Evolutionary conservation across 345 rosid species (phyloP), one percentile per base, ranked within the genome.

Genomic region (Linum lewisii): DNA sequence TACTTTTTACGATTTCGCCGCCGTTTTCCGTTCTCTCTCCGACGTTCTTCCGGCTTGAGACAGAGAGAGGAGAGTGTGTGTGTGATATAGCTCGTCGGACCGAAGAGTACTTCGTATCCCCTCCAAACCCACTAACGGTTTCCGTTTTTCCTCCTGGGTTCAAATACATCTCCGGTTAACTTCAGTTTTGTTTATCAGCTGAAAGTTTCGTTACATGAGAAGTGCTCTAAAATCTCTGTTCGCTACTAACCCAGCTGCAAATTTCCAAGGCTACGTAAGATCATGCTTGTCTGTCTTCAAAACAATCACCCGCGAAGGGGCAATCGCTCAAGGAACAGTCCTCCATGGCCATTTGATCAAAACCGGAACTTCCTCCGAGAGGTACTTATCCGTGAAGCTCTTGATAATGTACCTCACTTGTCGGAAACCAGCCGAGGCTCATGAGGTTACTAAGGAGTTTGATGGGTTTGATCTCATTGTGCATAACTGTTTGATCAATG

Each of bases 321-420:
- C 64, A 21, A 55, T 77, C 67, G 21, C 51, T 19, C 67, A 72
- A 54, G 89, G 80, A 36, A 60, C 61, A 14, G 68, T 50, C 38
- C 66, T 83, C 34, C 89, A 83, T 69, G 69, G 73, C 54, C 81
- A 65, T 62, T 47, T 83, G 34, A 21, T 81, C 69, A 83, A 81
- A 57, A 59, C 23, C 37, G 86, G 89, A 38, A 13, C 70, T 37
- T 77, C 70, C 6, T 55, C 75, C 0, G 81, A 83, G 63, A 63
- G 78, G 63, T 75, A 32, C 52, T 42, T 81, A 57, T 70, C 82
- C 20, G 51, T 77, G 11, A 83, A 73, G 65, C 81, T 83, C 24
- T 73, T 83, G 68, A 68, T 75, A 11, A 63, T 83, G 82, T 81
- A 83, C 62, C 60, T 83, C 21, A 63, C 70, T 36, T 58, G 34